Base-by-base conservation (phyloP, 306 rosid genomes). In the Dryas alaskensis region DNA sequence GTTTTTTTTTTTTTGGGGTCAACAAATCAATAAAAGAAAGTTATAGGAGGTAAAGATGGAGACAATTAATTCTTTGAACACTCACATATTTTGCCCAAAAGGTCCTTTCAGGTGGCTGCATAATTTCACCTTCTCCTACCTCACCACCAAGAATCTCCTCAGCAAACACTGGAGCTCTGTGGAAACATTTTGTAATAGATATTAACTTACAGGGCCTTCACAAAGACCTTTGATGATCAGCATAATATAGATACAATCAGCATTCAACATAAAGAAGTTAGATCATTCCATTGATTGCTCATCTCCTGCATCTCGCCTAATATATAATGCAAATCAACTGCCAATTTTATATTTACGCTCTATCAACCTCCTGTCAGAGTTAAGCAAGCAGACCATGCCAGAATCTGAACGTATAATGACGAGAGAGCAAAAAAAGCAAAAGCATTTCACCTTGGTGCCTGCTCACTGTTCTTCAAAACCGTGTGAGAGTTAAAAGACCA, bases 31-130 rank as follows among this genome's bases (percentile, higher is more conserved):
- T 7, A 47, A 22, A 66, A 45, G 57, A 57, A 16, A 65, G 58
- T 60, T 73, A 74, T 9, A 72, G 8, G 76, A 52, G 45, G 51
- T 9, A 19, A 10, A 46, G 68, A 73, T 49, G 13, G 4, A 4
- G 31, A 48, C 17, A 19, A 60, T 42, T 43, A 11, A 60, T 62
- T 70, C 58, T 46, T 66, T 55, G 55, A 61, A 72, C 50, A 89
- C 96, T 94, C 85, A 94, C 98, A 48, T 94, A 94, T 94, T 91
- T 94, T 68, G 97, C 96, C 97, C 96, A 94, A 59, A 94, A 91
- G 44, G 97, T 85, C 78, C 82, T 88, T 72, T 94, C 98, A 68
- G 86, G 86, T 77, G 94, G 96, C 73, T 49, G 62, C 76, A 85
- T 75, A 76, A 43, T 71, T 85, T 89, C 98, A 65, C 96, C 96